These are phyloP conservation scores for Celoporthe dispersa DNA, from an alignment of 2,329 filamentous ascomycete species.

Conservation along the genomic window DNA sequence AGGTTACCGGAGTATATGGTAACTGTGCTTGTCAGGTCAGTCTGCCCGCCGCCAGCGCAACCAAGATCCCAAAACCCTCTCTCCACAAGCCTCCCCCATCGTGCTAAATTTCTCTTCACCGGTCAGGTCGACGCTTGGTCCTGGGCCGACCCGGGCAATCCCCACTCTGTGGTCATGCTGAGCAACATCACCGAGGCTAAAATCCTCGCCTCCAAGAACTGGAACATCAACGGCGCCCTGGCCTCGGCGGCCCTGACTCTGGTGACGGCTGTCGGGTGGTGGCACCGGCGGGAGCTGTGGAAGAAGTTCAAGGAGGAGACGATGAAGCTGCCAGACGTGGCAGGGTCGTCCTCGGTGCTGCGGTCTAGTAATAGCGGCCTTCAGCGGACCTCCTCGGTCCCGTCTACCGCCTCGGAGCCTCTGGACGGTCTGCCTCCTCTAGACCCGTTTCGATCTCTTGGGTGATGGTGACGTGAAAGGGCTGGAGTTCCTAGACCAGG, in stretches of 20 bases:
- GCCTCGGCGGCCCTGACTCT: background rate
- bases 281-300: conserved; percentile 11
- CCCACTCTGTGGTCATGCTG: background rate
- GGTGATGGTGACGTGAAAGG: background rate
- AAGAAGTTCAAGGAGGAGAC: conserved; percentile 6
- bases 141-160: background rate
- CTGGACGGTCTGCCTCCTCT: background rate
- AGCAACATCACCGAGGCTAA: background rate
- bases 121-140: conserved; percentile 3
- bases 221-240: conserved; percentile 1
- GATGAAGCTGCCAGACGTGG: background rate
- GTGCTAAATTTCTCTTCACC: background rate
- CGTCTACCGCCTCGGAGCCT: background rate
- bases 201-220: background rate
- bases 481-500: too few species aligned
- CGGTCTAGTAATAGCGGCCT: background rate
- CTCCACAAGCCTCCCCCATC: too few species aligned
- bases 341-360: background rate
- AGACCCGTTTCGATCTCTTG: background rate
- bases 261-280: conserved; percentile 12
- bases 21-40: conserved; percentile 5
- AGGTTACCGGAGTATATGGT: background rate
- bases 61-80: too few species aligned
- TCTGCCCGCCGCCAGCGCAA: background rate
- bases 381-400: background rate